Conservation (phyloP, 305 asterid genomes). For the Fraxinus latifolia region DNA sequence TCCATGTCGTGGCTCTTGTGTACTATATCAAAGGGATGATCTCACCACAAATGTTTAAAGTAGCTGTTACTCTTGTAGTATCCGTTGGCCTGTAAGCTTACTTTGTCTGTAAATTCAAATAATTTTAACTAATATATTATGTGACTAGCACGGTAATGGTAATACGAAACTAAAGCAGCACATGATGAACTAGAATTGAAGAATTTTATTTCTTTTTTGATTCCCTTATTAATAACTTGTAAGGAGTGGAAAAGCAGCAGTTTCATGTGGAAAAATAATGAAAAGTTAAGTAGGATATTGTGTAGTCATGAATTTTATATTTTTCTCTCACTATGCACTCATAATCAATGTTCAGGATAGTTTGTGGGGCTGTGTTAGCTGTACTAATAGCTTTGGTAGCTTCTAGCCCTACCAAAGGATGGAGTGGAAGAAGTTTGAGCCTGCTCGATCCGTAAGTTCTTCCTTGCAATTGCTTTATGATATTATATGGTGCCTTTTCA, state of each 20-base stretch:
- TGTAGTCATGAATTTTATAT: background rate
- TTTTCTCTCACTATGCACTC: conserved; percentile 3
- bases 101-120: conserved; percentile 18
- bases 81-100: conserved; percentile 74
- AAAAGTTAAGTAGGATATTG: background rate
- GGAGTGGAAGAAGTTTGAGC: conserved; percentile 99
- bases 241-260: background rate
- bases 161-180: conserved; percentile 16
- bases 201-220: background rate
- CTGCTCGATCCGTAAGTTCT: conserved; percentile 92
- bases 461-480: background rate
- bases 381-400: conserved; percentile 85
- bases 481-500: conserved; percentile 11
- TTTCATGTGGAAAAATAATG: background rate
- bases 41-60: conserved; percentile 86
- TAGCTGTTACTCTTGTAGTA: conserved; percentile 80
- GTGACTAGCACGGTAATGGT: background rate
- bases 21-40: conserved; percentile 81
- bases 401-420: conserved; percentile 97
- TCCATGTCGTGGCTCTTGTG: conserved; percentile 87
- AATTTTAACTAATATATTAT: conserved; percentile 1
- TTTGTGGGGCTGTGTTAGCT: conserved; percentile 69
- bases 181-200: background rate
- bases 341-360: conserved; percentile 54
- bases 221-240: background rate